Evolutionary conservation across 2,329 filamentous ascomycete genomes (phyloP).

Genomic region (Paecilomyces dactylethromorphus): DNA sequence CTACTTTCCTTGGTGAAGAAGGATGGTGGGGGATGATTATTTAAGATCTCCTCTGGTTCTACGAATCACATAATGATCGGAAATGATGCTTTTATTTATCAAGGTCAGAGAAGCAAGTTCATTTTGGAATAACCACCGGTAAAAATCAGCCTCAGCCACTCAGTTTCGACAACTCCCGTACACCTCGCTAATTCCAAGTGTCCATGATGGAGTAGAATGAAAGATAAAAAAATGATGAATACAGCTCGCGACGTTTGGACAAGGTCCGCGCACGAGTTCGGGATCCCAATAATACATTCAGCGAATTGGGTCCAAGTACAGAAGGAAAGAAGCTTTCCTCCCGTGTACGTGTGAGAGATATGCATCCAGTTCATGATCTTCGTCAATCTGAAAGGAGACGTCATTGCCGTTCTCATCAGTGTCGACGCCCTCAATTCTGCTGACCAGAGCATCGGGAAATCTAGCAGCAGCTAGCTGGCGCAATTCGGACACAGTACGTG

Average conservation of each 20-base stretch:
- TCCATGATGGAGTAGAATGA: background rate
- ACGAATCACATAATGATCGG: no score
- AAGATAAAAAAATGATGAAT: background rate
- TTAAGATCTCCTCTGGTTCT: no score
- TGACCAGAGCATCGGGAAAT: conserved; percentile 53
- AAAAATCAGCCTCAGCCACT: background rate
- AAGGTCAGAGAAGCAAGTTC: no score
- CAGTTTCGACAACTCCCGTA: background rate
- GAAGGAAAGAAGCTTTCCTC: conserved; percentile 49
- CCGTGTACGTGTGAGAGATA: conserved; percentile 61
- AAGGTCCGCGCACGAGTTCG: background rate
- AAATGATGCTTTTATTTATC: no score
- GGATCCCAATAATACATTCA: conserved; percentile 10
- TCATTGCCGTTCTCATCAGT: conserved; percentile 55
- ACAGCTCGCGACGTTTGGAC: background rate
- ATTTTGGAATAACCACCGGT: background rate
- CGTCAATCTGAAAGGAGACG: conserved; percentile 58
- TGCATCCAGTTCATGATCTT: conserved; percentile 64
- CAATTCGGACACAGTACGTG: conserved; percentile 55
- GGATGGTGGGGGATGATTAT: no score
- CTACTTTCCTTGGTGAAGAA: no score
- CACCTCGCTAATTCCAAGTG: background rate
- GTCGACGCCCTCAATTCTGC: conserved; percentile 60
- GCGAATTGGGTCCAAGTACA: conserved; percentile 28
- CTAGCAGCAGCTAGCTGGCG: conserved; percentile 55